Evolutionary conservation across 2,329 filamentous ascomycete species (phyloP), one percentile per base, ranked within the genome.

Genomic region (Arthrobotrys megalospora): DNA sequence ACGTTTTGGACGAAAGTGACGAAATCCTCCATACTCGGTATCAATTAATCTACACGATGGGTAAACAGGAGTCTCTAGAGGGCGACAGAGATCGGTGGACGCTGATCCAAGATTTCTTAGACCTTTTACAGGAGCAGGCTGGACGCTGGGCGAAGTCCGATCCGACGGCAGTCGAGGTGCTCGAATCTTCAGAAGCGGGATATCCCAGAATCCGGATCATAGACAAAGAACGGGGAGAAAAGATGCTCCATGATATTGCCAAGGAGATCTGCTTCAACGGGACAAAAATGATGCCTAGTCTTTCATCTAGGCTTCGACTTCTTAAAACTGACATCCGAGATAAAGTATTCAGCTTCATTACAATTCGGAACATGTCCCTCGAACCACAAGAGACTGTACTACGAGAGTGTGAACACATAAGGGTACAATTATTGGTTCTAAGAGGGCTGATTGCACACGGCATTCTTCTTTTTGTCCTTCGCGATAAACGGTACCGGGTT

Each of bases 1-100:
- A 91, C 76, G 85, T 92, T 1, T 84, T 92, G 0, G 90, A 92
- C 71, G 90, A 92, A 82, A 90, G 88, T 45, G 90, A 92, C 58
- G 89, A 91, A 71, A 89, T 88, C 67, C 88, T 91, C 50, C 88
- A 86, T 50, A 85, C 87, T 3, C 88, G 87, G 55, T 90, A 90
- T 45, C 89, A 92, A 80, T 82, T 91, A 0, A 85, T 91, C 0
- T 91, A 92, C 72, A 90, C 89, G 0, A 87, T 91, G 80, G 90
- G 90, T 0, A 76, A 82, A 0, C 88, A 90, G 72, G 81, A 82
- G 0, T 80, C 86, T 0, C 84, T 90, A 0, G 88, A 91, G 4
- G 84, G 87, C 10, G 86, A 86, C 53, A 88, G 88, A 0, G 82
- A 87, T 1, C 84, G 91, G 3, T 92, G 90, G 91, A 80, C 81